These are phyloP conservation scores for Cystobasidium tubakii DNA, from an alignment of 768 basidiomycete species.

Conservation along the genomic window DNA sequence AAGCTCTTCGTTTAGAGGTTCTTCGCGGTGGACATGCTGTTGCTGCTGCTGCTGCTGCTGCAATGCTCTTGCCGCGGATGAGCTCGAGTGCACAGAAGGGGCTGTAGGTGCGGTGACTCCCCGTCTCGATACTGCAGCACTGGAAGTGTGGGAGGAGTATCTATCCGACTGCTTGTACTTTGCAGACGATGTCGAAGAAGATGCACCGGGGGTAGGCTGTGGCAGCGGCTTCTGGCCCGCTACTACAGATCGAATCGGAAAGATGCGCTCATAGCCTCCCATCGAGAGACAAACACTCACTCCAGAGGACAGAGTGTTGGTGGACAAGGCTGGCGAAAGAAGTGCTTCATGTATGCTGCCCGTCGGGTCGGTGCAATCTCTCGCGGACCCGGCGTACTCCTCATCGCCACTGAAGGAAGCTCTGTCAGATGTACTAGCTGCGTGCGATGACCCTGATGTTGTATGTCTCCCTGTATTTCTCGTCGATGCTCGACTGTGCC, in stretches of 20 bases:
- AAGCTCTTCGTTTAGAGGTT: background rate
- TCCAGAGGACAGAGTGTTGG: slow-evolving; percentile 19
- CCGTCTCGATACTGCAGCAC: background rate
- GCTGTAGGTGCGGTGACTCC: background rate
- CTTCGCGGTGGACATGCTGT: background rate
- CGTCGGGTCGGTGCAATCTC: background rate
- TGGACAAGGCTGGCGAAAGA: slow-evolving; percentile 21
- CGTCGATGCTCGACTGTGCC: background rate
- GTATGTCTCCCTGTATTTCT: background rate
- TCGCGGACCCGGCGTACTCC: background rate
- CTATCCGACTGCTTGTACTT: background rate
- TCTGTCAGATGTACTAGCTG: background rate
- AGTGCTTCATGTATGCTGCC: background rate
- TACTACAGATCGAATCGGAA: slow-evolving; percentile 29
- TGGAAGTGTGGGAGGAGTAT: background rate
- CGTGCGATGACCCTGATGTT: background rate
- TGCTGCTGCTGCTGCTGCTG: background rate
- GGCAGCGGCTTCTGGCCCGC: slow-evolving; percentile 8
- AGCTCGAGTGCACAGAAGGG: background rate
- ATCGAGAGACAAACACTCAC: slow-evolving; percentile 22
- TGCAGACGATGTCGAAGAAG: slow-evolving; percentile 1
- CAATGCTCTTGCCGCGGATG: background rate
- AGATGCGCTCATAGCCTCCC: slow-evolving; percentile 33
- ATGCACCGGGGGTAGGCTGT: background rate
- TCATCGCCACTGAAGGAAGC: background rate